Base-by-base conservation (phyloP, 2,329 filamentous ascomycete species). In the Penicillium sp. region DNA sequence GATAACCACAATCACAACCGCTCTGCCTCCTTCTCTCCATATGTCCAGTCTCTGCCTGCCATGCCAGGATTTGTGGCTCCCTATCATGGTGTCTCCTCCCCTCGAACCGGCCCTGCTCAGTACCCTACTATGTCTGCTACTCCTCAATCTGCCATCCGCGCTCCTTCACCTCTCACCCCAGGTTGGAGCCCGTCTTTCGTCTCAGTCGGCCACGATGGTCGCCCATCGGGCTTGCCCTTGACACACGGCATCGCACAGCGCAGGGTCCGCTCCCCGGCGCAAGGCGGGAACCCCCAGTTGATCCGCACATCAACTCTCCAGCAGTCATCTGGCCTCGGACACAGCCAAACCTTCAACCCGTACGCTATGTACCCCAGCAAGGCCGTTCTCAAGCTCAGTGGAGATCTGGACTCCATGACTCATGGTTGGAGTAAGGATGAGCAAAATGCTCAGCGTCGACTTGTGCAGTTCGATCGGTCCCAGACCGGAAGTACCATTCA, bases 391-490 rank as follows among this genome's bases (percentile, higher is more conserved):
- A 92, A 95, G 69, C 89, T 98, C 58, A 85, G 89, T 53, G 93
- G 93, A 21, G 91, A 97, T 68, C 83, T 99, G 48, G 87, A 92
- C 51, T 79, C 82, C 8, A 97, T 98, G 93, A 87, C 87, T 0
- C 84, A 89, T 61, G 84, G 87, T 60, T 99, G 95, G 95, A 88
- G 86, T 1, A 77, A 83, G 27, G 92, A 96, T 61, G 95, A 99
- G 74, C 88, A 86, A 77, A 84, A 88, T 37, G 86, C 87, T 53
- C 89, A 90, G 67, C 84, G 95, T 47, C 86, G 95, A 35, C 88
- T 99, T 37, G 93, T 99, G 19, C 86, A 93, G 67, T 99, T 99
- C 78, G 88, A 84, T 67, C 88, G 95, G 67, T 86, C 85, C 59
- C 93, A 98, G 75, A 83, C 82, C 33, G 92, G 92, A 27, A 93